Base-by-base conservation (phyloP, 116 monocot genomes). In the Phalaenopsis hybrid region DNA sequence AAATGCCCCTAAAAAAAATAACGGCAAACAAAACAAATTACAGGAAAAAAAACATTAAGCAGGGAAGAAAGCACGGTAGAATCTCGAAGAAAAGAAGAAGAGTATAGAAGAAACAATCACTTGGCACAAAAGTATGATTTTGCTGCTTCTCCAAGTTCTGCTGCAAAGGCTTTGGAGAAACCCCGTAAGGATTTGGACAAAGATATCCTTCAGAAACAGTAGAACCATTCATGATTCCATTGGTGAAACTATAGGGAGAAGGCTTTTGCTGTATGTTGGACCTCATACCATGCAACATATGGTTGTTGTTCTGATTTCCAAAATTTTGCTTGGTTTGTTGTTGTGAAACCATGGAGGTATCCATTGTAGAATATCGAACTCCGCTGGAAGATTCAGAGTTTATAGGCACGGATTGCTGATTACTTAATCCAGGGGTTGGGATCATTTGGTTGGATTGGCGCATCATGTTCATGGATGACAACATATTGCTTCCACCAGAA, bases 351-450 rank as follows among this genome's bases (percentile, higher is more conserved):
- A 79, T 72, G 75, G 80, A 75, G 44, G 92, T 75, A 12, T 92
- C 93, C 57, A 85, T 72, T 51, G 75, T 81, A 58, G 89, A 86
- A 76, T 86, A 83, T 69, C 89, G 88, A 85, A 52, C 82, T 43
- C 85, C 88, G 85, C 79, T 89, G 46, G 82, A 83, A 61, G 68
- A 79, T 69, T 80, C 87, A 68, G 91, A 82, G 78, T 84, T 85
- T 70, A 85, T 70, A 20, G 91, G 7, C 57, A 86, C 76, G 41
- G 83, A 77, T 77, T 89, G 85, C 72, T 49, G 63, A 89, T 87
- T 93, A 81, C 86, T 93, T 18, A 96, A 88, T 55, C 95, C 93
- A 80, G 95, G 95, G 31, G 95, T 93, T 50, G 95, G 95, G 8
- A 96, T 94, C 96, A 96, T 96, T 75, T 93, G 93, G 83, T 84